Percentiles rank a stretch among this genome's conserved stretches.
Evolutionary conservation across 2,329 filamentous ascomycete genomes (phyloP).

Genomic region (Endocalyx cinctus): DNA sequence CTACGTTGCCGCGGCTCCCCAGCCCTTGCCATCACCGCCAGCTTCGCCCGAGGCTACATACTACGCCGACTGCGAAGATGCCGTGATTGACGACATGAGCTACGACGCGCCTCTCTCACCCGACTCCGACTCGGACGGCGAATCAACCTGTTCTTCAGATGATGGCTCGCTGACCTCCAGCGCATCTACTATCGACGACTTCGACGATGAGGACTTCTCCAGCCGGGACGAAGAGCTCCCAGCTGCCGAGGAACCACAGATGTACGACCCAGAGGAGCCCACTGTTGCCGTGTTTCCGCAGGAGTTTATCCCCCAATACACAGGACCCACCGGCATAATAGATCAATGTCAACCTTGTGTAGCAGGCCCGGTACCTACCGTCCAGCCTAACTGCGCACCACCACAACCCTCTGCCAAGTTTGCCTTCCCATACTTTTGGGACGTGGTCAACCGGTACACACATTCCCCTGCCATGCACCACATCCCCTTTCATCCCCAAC

Average conservation of each 20-base stretch:
- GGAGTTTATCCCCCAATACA: slow-evolving; percentile 45
- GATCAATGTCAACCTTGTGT: slow-evolving; percentile 29
- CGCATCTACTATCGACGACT: slow-evolving; percentile 48
- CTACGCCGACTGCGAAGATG: slow-evolving; percentile 46
- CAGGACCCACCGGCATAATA: slow-evolving; percentile 26
- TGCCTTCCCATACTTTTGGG: slow-evolving; percentile 44
- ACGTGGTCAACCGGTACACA: slow-evolving; percentile 47
- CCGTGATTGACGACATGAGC: slow-evolving; percentile 40
- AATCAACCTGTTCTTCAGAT: slow-evolving; percentile 45
- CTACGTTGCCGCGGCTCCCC: slow-evolving; percentile 24
- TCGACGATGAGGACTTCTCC: slow-evolving; percentile 42
- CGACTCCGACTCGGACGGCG: slow-evolving; percentile 39
- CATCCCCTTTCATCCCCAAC: slow-evolving; percentile 48
- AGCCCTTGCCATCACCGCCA: slow-evolving; percentile 35
- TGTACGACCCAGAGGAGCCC: slow-evolving; percentile 44
- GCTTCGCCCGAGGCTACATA: slow-evolving; percentile 38
- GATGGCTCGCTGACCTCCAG: slow-evolving; percentile 53
- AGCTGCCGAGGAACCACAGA: slow-evolving; percentile 34
- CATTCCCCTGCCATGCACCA: slow-evolving; percentile 46
- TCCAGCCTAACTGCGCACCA: slow-evolving; percentile 33
- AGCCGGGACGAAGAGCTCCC: slow-evolving; percentile 39
- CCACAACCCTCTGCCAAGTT: too few species aligned
- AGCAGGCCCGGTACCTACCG: slow-evolving; percentile 20
- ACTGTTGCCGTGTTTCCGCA: slow-evolving; percentile 39
- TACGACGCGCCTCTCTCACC: slow-evolving; percentile 44